These are phyloP conservation scores for Xanthoconium stramineum DNA, from an alignment of 768 basidiomycete species.

Conservation along the genomic window DNA sequence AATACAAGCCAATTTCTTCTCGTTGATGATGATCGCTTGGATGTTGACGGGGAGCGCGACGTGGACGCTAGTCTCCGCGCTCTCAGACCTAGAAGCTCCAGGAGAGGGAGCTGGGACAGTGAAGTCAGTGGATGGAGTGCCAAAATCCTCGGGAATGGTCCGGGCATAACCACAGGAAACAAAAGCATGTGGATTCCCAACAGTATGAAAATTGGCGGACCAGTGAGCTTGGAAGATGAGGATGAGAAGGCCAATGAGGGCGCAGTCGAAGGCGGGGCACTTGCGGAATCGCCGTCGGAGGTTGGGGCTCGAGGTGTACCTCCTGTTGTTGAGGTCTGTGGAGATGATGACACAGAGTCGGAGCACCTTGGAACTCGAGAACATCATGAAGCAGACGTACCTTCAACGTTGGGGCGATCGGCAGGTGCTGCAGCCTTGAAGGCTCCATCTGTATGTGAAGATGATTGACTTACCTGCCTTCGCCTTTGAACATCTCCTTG, in stretches of 20 bases:
- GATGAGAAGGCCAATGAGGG: slow-evolving; percentile 31
- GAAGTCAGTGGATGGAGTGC: slow-evolving; percentile 89
- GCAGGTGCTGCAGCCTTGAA: slow-evolving; percentile 20
- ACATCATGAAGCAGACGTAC: slow-evolving; percentile 17
- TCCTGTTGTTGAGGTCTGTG: not conserved
- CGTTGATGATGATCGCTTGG: slow-evolving; percentile 63
- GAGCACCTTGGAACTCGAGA: slow-evolving; percentile 3
- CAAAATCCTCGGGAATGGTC: slow-evolving; percentile 45
- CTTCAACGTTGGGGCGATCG: slow-evolving; percentile 28
- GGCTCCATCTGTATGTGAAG: not conserved
- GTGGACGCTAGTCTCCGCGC: slow-evolving; percentile 87
- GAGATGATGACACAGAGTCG: slow-evolving; percentile 5
- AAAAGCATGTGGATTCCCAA: slow-evolving; percentile 61
- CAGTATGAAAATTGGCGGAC: slow-evolving; percentile 54
- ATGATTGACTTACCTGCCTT: not conserved
- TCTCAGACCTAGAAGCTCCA: slow-evolving; percentile 79
- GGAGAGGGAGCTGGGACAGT: slow-evolving; percentile 91
- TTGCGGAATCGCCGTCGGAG: slow-evolving; percentile 6
- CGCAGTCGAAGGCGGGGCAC: slow-evolving; percentile 14
- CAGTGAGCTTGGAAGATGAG: slow-evolving; percentile 46
- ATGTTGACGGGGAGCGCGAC: slow-evolving; percentile 53
- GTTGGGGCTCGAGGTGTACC: slow-evolving; percentile 6
- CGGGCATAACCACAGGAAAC: slow-evolving; percentile 47
- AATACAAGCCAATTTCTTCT: slow-evolving; percentile 66
- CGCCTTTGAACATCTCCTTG: not conserved